Conservation (phyloP, 1,284 basidiomycete genomes). For the Flammula alnicola region DNA sequence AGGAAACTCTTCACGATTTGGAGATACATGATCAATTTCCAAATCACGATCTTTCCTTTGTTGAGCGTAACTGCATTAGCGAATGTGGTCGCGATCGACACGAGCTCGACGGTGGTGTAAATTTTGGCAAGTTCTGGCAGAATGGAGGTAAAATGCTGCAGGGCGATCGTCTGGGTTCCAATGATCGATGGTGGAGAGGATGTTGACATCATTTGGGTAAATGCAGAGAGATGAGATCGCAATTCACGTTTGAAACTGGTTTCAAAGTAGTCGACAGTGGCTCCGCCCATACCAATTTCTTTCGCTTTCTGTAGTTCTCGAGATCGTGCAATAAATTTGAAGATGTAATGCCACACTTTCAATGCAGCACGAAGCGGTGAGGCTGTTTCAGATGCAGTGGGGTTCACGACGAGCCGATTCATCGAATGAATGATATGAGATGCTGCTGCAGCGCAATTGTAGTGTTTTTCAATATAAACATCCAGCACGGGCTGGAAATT, state of each 20-base stretch:
- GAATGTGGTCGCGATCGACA: constrained; percentile 85
- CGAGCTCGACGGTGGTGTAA: constrained; percentile 81
- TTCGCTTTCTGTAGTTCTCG: constrained; percentile 86
- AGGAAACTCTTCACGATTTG: constrained; percentile 89
- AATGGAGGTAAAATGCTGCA: constrained; percentile 94
- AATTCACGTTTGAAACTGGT: constrained; percentile 85
- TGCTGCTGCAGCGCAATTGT: constrained; percentile 78
- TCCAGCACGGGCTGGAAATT: constrained; percentile 94
- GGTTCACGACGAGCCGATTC: constrained; percentile 81
- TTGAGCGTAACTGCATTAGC: constrained; percentile 81
- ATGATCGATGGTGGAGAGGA: constrained; percentile 84
- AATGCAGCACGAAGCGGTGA: constrained; percentile 84
- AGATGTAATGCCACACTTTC: constrained; percentile 97
- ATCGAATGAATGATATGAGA: constrained; percentile 87
- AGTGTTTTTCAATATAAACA: constrained; percentile 92
- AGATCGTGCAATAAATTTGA: constrained; percentile 91
- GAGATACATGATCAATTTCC: constrained; percentile 93
- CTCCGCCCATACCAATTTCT: constrained; percentile 77
- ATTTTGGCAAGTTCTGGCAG: constrained; percentile 87
- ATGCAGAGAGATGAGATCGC: constrained; percentile 74
- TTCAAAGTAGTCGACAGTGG: constrained; percentile 87
- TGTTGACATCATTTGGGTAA: constrained; percentile 90
- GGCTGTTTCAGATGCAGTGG: constrained; percentile 75
- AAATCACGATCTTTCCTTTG: constrained; percentile 89
- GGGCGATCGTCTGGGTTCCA: constrained; percentile 91